Evolutionary conservation across 495 filamentous ascomycete genomes (phyloP), one percentile per base, ranked within the genome.

Genomic region (Trichoderma orchidacearum): DNA sequence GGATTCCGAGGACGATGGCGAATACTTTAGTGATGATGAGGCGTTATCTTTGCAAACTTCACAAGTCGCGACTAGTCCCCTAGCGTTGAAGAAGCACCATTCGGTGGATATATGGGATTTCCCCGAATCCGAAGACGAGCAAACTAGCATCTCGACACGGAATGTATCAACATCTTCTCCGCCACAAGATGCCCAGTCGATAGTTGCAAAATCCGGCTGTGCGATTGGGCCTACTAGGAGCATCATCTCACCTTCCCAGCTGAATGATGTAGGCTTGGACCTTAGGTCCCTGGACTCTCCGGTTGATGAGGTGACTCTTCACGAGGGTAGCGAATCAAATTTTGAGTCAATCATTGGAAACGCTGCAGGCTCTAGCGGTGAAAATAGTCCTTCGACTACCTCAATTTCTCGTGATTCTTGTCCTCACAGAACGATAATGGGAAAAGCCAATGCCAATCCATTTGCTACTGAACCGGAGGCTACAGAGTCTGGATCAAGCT

Each of bases 1-100:
- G 59, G 78, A 79, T 62, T 80, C 78, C 68, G 77, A 81, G 61
- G 77, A 80, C 58, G 73, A 76, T 63, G 68, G 73, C 48, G 63
- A 58, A 30, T 69, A 70, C 60, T 76, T 77, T 55, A 70, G 69
- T 50, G 59, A 63, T 48, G 69, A 74, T 56, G 65, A 50, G 2
- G 27, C 25, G 56, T 50, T 11, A 21, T 34, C 23, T 29, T 23
- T 32, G n/a, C 13, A 4, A 3, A 23, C 11, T 12, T 7, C 56
- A 30, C 11, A 9, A 54, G 28, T 56, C 41, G 2, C 60, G 51
- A 41, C 32, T 25, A 32, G 23, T 15, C 11, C 50, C 60, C 1
- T 52, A 15, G 25, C 29, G 28, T 32, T 36, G 0, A 21, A 36
- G 23, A 23, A 41, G 15, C 21, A 29, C 21, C 12, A 15, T 18